Base-by-base conservation (phyloP, 257 asterid species). In the Schizonepeta tenuifolia region DNA sequence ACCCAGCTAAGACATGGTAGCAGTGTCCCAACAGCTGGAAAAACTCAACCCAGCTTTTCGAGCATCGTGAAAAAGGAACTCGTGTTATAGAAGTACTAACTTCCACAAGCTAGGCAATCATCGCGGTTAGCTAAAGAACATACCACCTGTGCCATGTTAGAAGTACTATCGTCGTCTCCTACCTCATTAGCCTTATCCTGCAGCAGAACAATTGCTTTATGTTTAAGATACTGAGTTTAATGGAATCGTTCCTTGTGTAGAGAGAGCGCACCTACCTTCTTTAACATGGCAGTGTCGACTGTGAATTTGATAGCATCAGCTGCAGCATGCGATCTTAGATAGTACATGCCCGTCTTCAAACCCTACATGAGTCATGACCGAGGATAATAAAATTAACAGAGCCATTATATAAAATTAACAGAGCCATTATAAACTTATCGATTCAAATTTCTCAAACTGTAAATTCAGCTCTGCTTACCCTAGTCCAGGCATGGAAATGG, bases 301-400 rank as follows among this genome's bases (percentile, higher is more conserved):
- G 98, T 94, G 80, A 89, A 91, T 78, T 94, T 88, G 80, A 91
- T 91, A 22, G 98, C 98, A 81, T 91, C 97, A 51, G 97, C 97
- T 61, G 97, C 97, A 54, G 98, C 96, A 6, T 95, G 96, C 6
- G 98, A 82, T 70, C 97, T 81, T 20, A 94, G 84, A 72, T 89
- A 94, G 82, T 94, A 94, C 98, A 94, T 89, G 71, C 97, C 97
- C 0, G 98, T 91, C 85, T 94, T 94, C 88, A 94, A 74, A 36
- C 97, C 98, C 98, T 90, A 77, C 54, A 15, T 4, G n/a, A 43
- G n/a, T 43, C 69, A 55, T 20, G 41, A 59, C 71, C 55, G 69
- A 53, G 33, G 33, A 56, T 46, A 65, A 68, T 26, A 35, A 47
- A 41, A 46, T 24, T 49, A 53, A 15, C 21, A 15, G 18, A 43